phyloP scores from a whole-genome alignment of 164 flowering plant genomes.

The Cinnamomum micranthum region DNA sequence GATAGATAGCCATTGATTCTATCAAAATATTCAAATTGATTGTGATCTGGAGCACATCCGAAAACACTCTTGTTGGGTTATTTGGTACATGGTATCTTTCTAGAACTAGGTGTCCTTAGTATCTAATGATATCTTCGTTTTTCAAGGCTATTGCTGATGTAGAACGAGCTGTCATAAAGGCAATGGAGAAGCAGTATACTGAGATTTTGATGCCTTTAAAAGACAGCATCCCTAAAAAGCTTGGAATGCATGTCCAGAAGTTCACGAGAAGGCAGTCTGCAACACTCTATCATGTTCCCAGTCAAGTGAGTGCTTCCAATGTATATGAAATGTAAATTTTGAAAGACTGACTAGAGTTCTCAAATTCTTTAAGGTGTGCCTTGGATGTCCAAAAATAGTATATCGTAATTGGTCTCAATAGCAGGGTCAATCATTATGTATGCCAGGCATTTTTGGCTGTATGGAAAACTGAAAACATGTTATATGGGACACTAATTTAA shows the following conservation, averaged over 20 bases:
- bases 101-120: not conserved
- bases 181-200: constrained; percentile 78
- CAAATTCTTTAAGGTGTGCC: not conserved
- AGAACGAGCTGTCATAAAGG: constrained; percentile 76
- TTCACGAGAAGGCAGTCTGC: constrained; percentile 80
- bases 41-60: not conserved
- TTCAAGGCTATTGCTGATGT: constrained; percentile 71
- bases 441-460: not conserved
- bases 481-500: not conserved
- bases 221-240: constrained; percentile 83
- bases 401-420: not conserved
- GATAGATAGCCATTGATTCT: not conserved
- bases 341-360: not conserved
- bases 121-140: constrained; percentile 6
- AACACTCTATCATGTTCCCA: constrained; percentile 62
- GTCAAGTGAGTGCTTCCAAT: constrained; percentile 46
- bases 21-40: not conserved
- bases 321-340: not conserved
- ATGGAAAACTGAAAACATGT: not conserved
- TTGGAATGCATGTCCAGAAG: constrained; percentile 86
- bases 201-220: constrained; percentile 82
- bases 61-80: not conserved
- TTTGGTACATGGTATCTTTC: not conserved
- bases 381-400: not conserved
- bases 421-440: not conserved